phyloP scores from a whole-genome alignment of 176 grass and related monocot species.

The Hyparrhenia diplandra region DNA sequence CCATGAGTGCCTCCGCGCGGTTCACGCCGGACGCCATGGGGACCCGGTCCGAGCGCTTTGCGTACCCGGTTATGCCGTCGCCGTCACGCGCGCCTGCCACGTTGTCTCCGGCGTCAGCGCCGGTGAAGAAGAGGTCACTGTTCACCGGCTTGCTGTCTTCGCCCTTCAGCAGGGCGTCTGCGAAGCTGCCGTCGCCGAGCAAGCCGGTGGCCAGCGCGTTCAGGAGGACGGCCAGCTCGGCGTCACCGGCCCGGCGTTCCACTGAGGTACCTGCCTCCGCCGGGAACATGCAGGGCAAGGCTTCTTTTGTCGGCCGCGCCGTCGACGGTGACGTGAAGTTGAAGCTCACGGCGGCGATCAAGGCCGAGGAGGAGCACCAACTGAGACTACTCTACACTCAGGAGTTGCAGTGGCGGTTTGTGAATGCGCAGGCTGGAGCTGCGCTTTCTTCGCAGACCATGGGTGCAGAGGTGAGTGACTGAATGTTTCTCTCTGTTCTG shows the following conservation, averaged over 20 bases:
- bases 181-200: neutral
- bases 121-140: slow-evolving; percentile 1
- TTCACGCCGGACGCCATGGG: slow-evolving; percentile 20
- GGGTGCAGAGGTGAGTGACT: slow-evolving; percentile 41
- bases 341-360: slow-evolving; percentile 25
- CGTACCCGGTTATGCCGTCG: neutral
- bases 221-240: too few species aligned
- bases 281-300: neutral
- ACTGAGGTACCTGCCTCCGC: neutral
- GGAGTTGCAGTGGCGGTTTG: slow-evolving; percentile 51
- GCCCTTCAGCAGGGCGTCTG: neutral
- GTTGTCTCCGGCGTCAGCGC: slow-evolving; percentile 10
- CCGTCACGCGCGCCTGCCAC: neutral
- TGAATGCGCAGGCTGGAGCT: slow-evolving; percentile 36
- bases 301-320: neutral
- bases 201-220: neutral
- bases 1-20: neutral
- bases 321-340: slow-evolving; percentile 21
- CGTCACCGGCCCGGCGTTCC: slow-evolving; percentile 27
- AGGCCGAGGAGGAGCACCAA: slow-evolving; percentile 56
- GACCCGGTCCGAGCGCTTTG: slow-evolving; percentile 12
- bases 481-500: neutral
- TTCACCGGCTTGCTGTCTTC: slow-evolving; percentile 20
- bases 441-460: slow-evolving; percentile 18
- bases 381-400: slow-evolving; percentile 43